These are phyloP conservation scores for Saturnispora galanensis DNA, from an alignment of 805 yeast genomes.

Conservation along the genomic window DNA sequence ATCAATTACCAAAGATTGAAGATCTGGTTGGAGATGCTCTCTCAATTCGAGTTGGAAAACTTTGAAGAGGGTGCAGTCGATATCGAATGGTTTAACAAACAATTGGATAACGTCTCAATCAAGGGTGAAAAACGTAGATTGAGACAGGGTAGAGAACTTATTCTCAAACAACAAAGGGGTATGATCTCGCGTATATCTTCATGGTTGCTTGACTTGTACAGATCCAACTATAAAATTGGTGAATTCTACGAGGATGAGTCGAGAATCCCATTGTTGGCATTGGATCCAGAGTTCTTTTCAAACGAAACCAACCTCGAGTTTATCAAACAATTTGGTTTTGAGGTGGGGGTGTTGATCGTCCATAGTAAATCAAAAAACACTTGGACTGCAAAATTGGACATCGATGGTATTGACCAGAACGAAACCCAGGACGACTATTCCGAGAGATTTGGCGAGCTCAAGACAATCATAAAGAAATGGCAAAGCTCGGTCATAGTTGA, in stretches of 20 bases:
- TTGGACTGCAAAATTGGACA: constrained; percentile 53
- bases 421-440: constrained; percentile 59
- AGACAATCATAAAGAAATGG: constrained; percentile 50
- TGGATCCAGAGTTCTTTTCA: constrained; percentile 39
- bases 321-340: constrained; percentile 53
- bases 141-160: constrained; percentile 52
- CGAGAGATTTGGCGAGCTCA: constrained; percentile 40
- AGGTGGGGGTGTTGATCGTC: constrained; percentile 53
- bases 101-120: constrained; percentile 67
- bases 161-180: constrained; percentile 66
- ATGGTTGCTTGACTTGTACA: constrained; percentile 32
- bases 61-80: constrained; percentile 81
- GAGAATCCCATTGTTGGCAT: constrained; percentile 33
- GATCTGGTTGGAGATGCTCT: constrained; percentile 64
- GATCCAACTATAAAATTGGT: constrained; percentile 26
- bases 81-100: constrained; percentile 84
- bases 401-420: constrained; percentile 62
- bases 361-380: constrained; percentile 50
- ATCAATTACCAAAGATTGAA: constrained; percentile 68
- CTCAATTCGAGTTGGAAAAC: constrained; percentile 73
- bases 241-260: constrained; percentile 28
- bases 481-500: constrained; percentile 56
- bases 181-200: constrained; percentile 49
- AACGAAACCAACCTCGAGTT: constrained; percentile 45
- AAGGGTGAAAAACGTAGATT: constrained; percentile 62